These are phyloP conservation scores for Termitomyces sp. DNA, from an alignment of 768 basidiomycete species.

Conservation along the genomic window DNA sequence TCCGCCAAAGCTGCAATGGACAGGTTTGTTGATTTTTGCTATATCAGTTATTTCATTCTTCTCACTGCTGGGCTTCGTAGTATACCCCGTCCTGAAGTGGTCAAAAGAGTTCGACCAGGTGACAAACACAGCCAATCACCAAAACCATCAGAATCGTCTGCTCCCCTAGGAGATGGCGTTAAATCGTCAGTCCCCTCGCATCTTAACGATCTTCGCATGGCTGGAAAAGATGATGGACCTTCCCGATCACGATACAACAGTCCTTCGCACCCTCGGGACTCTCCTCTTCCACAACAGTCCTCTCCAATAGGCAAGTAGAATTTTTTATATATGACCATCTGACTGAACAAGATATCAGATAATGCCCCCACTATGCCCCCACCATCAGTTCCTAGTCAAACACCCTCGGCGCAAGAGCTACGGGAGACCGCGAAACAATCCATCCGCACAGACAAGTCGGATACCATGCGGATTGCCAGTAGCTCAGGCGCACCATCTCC, in stretches of 20 bases:
- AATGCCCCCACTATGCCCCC: conserved; percentile 66
- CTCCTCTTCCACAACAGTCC: conserved; percentile 14
- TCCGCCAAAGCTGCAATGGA: conserved; percentile 65
- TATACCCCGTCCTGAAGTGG: conserved; percentile 77
- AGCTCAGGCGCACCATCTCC: conserved; percentile 57
- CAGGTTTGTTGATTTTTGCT: conserved; percentile 39
- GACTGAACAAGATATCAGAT: conserved; percentile 38
- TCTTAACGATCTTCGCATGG: conserved; percentile 15
- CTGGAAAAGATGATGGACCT: conserved; percentile 19
- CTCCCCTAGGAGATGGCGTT: conserved; percentile 10
- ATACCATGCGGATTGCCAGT: conserved; percentile 44
- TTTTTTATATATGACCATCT: conserved; percentile 35
- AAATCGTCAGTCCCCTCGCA: conserved; percentile 14
- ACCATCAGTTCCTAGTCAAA: conserved; percentile 75
- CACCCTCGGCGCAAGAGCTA: conserved; percentile 72
- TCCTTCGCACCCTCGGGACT: conserved; percentile 19
- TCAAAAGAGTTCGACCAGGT: conserved; percentile 54
- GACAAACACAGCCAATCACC: conserved; percentile 32
- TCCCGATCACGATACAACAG: conserved; percentile 25
- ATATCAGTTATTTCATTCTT: background rate
- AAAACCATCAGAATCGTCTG: conserved; percentile 21
- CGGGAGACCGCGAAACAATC: conserved; percentile 77
- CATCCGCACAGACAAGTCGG: conserved; percentile 43
- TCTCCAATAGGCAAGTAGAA: conserved; percentile 24
- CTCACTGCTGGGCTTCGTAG: conserved; percentile 30